A percentile compares a stretch with the other conserved stretches of the same genome.
These are phyloP conservation scores for Hansfordia pulvinata DNA, from an alignment of 2,329 filamentous ascomycete genomes.

Conservation along the genomic window DNA sequence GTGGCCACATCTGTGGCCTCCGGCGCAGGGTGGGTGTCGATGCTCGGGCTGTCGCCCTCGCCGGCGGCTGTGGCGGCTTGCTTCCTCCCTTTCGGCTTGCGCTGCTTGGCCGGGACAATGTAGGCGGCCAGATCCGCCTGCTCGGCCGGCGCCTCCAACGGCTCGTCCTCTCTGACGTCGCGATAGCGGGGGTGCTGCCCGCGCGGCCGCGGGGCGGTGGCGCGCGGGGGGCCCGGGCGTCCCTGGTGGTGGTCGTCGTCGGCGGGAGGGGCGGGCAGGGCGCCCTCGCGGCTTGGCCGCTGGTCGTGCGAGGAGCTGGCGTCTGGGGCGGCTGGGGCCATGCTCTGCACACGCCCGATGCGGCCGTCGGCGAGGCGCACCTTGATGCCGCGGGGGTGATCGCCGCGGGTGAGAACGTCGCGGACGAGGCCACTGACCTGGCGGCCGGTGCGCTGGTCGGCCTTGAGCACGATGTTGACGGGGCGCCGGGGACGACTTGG, in stretches of 20 bases:
- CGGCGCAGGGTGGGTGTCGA: constrained; percentile 2
- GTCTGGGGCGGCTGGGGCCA: constrained; percentile 17
- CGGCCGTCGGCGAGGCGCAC: constrained; percentile 59
- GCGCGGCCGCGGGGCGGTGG: constrained; percentile 8
- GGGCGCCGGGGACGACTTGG: constrained; percentile 45
- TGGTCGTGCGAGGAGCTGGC: constrained; percentile 1
- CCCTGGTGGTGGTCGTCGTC: constrained; percentile 5
- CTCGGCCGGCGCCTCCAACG: constrained; percentile 21
- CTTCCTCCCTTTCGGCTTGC: constrained; percentile 13
- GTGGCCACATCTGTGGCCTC: constrained; percentile 10
- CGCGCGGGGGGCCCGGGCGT: constrained; percentile 4
- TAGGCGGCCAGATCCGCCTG: constrained; percentile 36
- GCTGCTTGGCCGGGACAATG: constrained; percentile 24
- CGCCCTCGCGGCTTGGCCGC: neutral
- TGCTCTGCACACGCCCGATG: constrained; percentile 59
- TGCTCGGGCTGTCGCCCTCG: constrained; percentile 4
- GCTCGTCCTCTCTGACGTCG: constrained; percentile 20
- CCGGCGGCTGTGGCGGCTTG: constrained; percentile 6
- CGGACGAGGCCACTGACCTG: constrained; percentile 54
- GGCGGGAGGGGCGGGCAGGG: constrained; percentile 1
- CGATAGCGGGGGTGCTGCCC: constrained; percentile 12
- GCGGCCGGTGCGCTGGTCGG: constrained; percentile 60
- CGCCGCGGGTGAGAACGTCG: constrained; percentile 56
- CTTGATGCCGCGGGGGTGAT: constrained; percentile 70
- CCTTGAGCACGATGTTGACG: constrained; percentile 64